Evolutionary conservation across 371 early-diverging fungal species (phyloP).

Genomic region (Apophysomyces ossiformis): DNA sequence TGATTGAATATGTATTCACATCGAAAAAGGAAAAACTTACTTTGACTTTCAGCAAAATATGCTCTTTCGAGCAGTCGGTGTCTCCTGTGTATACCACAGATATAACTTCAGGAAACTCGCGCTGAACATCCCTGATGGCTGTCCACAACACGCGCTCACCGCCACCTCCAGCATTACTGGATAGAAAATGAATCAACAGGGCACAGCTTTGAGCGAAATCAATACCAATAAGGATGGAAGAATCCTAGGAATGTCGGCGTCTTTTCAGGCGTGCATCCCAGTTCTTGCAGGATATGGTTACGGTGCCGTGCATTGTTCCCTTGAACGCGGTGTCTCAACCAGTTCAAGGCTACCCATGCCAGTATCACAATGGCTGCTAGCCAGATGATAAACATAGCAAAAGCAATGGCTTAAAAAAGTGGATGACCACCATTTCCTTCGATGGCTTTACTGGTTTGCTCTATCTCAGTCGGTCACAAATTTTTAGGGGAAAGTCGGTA

Average conservation of each 20-base stretch:
- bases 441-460: background rate
- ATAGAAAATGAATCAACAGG: constrained; percentile 2
- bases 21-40: constrained; percentile 31
- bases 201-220: background rate
- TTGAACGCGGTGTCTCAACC: constrained; percentile 24
- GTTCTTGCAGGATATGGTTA: constrained; percentile 27
- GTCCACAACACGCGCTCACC: constrained; percentile 97
- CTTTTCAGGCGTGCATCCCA: constrained; percentile 18
- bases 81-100: constrained; percentile 87
- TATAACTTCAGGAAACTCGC: constrained; percentile 61
- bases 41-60: constrained; percentile 67
- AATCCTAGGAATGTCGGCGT: constrained; percentile 64
- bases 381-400: constrained; percentile 39
- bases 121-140: constrained; percentile 77
- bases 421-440: background rate
- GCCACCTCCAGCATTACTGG: constrained; percentile 91
- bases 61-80: constrained; percentile 48
- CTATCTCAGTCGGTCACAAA: background rate
- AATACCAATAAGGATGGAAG: constrained; percentile 90
- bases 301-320: constrained; percentile 25
- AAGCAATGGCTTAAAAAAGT: constrained; percentile 4
- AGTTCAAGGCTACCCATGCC: constrained; percentile 17
- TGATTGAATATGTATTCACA: constrained; percentile 10
- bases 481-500: background rate
- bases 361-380: constrained; percentile 18